Evolutionary conservation across 2,329 filamentous ascomycete genomes (phyloP), one percentile per base, ranked within the genome.

Genomic region (Alternaria ventricosa): DNA sequence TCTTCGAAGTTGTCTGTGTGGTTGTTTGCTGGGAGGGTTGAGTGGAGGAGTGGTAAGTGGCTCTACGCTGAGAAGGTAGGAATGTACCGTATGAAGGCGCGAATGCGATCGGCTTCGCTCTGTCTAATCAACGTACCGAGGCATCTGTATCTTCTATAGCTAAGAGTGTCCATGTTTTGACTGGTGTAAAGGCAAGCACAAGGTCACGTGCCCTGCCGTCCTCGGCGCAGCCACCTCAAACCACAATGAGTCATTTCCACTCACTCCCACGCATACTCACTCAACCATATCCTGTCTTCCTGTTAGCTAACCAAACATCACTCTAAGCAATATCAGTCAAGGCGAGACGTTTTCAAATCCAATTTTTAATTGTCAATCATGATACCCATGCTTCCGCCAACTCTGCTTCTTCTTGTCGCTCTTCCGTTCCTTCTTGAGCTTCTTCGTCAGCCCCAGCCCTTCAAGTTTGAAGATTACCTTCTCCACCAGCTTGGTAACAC

Each of bases 381-480:
- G 20, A 53, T 58, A 54, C 27, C 61, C 36, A 13, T 28, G 15
- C n/a, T 28, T 15, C 4, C 28, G 23, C 53, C 53, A 41, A 54
- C 20, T 11, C 18, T 23, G 18, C 25, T 11, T 12, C 41, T n/a
- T 43, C 55, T 50, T 20, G 15, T 4, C 28, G 13, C 12, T 41
- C 46, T 25, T 49, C 22, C 36, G 18, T 20, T 53, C 23, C 23
- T 22, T 22, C n/a, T 43, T 27, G n/a, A 71, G 36, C 23, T 49
- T 57, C 30, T 57, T 51, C 64, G 65, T 55, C n/a, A 62, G 41
- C 1, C 68, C 64, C 60, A 47, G 60, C 6, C 6, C 46, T 20
- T 66, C 63, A 44, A 71, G 25, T 54, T 59, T 69, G 2, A 27
- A 13, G 55, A 72, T 23, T 20, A 71, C 22, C 51, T 47, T 63